A percentile compares a stretch with the other conserved stretches of the same genome.
phyloP scores from a whole-genome alignment of 345 rosid species.

The Hirschfeldia incana region DNA sequence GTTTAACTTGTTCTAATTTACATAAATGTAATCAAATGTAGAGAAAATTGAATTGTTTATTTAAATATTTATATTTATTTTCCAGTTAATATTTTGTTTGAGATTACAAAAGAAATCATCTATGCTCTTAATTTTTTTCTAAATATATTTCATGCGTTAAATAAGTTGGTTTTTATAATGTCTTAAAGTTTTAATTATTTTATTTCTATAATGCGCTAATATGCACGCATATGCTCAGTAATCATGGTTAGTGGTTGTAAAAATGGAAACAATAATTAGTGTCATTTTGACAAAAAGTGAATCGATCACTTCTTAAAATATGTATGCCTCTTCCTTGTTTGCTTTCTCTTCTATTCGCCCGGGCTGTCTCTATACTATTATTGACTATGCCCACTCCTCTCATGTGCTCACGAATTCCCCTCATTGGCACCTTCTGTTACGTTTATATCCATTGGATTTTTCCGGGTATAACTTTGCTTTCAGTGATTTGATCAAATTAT shows the following conservation, averaged over 20 bases:
- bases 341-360: slow-evolving; percentile 12
- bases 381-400: slow-evolving; percentile 32
- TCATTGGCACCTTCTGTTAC: slow-evolving; percentile 31
- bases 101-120: neutral
- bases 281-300: neutral
- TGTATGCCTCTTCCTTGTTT: slow-evolving; percentile 25
- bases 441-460: slow-evolving; percentile 34
- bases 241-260: neutral
- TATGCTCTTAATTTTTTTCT: neutral
- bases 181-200: neutral
- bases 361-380: slow-evolving; percentile 16
- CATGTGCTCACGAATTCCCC: slow-evolving; percentile 37
- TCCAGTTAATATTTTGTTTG: neutral
- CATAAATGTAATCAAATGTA: neutral
- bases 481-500: slow-evolving; percentile 21
- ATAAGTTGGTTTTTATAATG: neutral
- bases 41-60: neutral
- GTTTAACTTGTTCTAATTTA: neutral
- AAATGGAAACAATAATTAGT: neutral
- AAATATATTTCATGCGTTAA: neutral
- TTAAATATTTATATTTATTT: neutral
- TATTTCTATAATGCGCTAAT: neutral
- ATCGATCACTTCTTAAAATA: neutral
- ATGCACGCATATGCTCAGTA: neutral
- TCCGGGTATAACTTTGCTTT: slow-evolving; percentile 25